Conservation (phyloP, 2,329 filamentous ascomycete species). For the Orbilia quercus region DNA sequence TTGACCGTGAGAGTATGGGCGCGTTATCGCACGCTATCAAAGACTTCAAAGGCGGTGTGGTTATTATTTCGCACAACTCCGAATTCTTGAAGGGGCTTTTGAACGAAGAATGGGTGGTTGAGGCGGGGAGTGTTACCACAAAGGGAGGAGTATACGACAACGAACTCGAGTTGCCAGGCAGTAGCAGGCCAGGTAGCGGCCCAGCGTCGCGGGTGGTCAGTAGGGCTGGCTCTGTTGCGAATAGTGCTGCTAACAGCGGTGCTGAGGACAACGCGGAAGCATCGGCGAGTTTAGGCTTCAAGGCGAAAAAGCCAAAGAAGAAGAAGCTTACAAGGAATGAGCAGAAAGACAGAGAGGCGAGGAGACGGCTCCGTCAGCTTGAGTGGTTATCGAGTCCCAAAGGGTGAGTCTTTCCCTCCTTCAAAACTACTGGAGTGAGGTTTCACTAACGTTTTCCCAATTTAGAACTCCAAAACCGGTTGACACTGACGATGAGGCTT, state of each 20-base stretch:
- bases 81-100: conserved; percentile 97
- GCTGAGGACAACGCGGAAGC: conserved; percentile 66
- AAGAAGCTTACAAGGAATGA: conserved; percentile 99
- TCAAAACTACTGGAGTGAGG: not conserved
- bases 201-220: conserved; percentile 69
- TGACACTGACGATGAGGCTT: conserved; percentile 60
- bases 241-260: conserved; percentile 85
- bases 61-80: conserved; percentile 99
- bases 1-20: conserved; percentile 96
- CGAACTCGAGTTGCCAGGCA: conserved; percentile 33
- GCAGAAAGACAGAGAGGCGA: conserved; percentile 89
- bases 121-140: conserved; percentile 81
- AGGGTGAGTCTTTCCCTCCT: conserved; percentile 64
- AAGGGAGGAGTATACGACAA: conserved; percentile 43
- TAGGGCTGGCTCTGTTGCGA: conserved; percentile 72
- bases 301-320: conserved; percentile 82
- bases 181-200: conserved; percentile 68
- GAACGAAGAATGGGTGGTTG: conserved; percentile 95
- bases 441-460: conserved; percentile 7
- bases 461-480: conserved; percentile 58
- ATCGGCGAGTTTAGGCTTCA: conserved; percentile 77
- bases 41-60: conserved; percentile 97
- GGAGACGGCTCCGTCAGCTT: conserved; percentile 86
- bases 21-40: conserved; percentile 97
- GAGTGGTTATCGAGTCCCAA: conserved; percentile 86